Evolutionary conservation across 768 basidiomycete genomes (phyloP).

Genomic region (Collybiopsis confluens): DNA sequence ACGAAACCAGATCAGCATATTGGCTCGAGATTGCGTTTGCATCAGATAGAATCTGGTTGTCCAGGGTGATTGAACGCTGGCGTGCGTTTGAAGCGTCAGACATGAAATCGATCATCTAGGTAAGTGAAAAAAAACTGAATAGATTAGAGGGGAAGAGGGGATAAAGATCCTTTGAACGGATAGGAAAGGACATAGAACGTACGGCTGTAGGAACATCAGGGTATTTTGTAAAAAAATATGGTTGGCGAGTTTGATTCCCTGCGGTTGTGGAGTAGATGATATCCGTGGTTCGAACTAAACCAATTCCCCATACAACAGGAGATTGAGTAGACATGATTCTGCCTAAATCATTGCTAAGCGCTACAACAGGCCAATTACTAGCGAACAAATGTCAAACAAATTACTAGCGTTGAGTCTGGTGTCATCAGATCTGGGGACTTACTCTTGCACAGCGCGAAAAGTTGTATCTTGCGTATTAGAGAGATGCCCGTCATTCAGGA

Average conservation of each 20-base stretch:
- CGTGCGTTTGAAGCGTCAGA: slow-evolving; percentile 33
- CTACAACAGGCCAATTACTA: slow-evolving; percentile 39
- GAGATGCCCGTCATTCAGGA: slow-evolving; percentile 33
- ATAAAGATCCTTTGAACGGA: too few species aligned
- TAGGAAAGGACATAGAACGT: too few species aligned
- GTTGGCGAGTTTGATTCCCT: background rate
- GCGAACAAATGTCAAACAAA: slow-evolving; percentile 11
- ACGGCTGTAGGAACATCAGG: slow-evolving; percentile 6
- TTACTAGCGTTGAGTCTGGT: background rate
- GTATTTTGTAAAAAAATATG: slow-evolving; percentile 9
- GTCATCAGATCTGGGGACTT: background rate
- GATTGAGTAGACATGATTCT: slow-evolving; percentile 16
- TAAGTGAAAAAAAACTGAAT: background rate
- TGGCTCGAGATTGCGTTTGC: slow-evolving; percentile 32
- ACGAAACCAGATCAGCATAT: too few species aligned
- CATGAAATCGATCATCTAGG: slow-evolving; percentile 10
- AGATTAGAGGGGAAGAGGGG: background rate
- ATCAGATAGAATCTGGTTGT: slow-evolving; percentile 31
- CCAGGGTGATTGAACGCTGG: slow-evolving; percentile 32
- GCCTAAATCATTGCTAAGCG: slow-evolving; percentile 37
- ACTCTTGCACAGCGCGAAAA: slow-evolving; percentile 32
- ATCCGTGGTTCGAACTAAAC: slow-evolving; percentile 1
- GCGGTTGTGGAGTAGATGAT: slow-evolving; percentile 4
- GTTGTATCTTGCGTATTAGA: slow-evolving; percentile 31
- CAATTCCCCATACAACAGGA: slow-evolving; percentile 8